phyloP scores from a whole-genome alignment of 2,329 filamentous ascomycete species.

The Clarireedia monteithiana region DNA sequence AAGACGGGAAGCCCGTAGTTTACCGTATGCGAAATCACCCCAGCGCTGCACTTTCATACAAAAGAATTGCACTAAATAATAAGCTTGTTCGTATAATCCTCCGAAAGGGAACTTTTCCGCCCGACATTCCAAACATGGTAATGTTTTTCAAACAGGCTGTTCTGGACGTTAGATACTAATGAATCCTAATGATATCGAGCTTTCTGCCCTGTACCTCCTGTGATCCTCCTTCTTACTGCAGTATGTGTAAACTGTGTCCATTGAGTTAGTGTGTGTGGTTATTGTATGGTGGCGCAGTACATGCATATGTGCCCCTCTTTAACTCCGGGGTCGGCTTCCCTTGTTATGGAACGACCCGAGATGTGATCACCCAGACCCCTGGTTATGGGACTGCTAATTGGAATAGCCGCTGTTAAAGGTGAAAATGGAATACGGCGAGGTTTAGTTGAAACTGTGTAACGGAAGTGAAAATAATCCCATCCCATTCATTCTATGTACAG shows the following conservation, averaged over 20 bases:
- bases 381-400: conserved; percentile 13
- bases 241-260: too few relatives aligned
- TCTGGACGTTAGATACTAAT: not conserved
- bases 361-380: conserved; percentile 21
- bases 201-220: too few relatives aligned
- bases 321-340: conserved; percentile 2
- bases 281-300: not conserved
- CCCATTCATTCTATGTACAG: too few relatives aligned
- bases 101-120: not conserved
- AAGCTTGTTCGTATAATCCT: conserved; percentile 6
- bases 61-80: not conserved
- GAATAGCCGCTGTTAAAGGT: conserved; percentile 8
- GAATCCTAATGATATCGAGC: too few relatives aligned
- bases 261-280: too few relatives aligned
- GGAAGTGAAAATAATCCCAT: too few relatives aligned
- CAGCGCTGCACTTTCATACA: conserved; percentile 9
- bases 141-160: not conserved
- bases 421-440: conserved; percentile 9
- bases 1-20: conserved; percentile 17
- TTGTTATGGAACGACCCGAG: conserved; percentile 20
- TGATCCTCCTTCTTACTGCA: too few relatives aligned
- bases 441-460: not conserved
- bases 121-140: not conserved
- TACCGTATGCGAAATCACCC: conserved; percentile 6
- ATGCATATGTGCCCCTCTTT: conserved; percentile 1